A percentile compares a stretch with the other conserved stretches of the same genome.
Conservation (phyloP, 2,329 filamentous ascomycete species). For the Microcyclospora tardicrescens region DNA sequence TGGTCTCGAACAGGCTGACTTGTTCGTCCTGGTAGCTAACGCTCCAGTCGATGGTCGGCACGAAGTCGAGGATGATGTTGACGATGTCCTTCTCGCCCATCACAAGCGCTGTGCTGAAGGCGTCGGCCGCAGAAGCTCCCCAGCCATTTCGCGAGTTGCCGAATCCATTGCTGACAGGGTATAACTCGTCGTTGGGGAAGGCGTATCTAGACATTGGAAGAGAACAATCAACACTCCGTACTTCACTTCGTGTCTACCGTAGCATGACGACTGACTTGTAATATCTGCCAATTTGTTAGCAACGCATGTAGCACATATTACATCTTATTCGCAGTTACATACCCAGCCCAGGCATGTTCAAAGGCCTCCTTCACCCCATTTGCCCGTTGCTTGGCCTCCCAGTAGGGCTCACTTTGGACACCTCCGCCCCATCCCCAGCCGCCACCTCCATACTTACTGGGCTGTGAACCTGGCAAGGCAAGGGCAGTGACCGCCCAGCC, state of each 20-base stretch:
- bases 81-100: conserved; percentile 60
- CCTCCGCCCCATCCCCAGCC: too few species aligned
- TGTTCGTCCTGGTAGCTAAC: conserved; percentile 33
- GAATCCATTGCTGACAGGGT: conserved; percentile 36
- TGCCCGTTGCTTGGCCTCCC: conserved; percentile 27
- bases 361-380: conserved; percentile 57
- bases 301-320: too few species aligned
- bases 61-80: conserved; percentile 55
- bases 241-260: neutral
- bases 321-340: neutral
- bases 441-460: too few species aligned
- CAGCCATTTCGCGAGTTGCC: conserved; percentile 66
- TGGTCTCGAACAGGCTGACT: conserved; percentile 79
- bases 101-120: conserved; percentile 63
- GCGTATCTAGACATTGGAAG: conserved; percentile 51
- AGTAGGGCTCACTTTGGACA: neutral
- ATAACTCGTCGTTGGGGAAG: conserved; percentile 63
- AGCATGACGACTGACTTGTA: conserved; percentile 6
- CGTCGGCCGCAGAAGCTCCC: conserved; percentile 74
- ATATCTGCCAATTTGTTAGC: conserved; percentile 5
- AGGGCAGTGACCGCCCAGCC: too few species aligned
- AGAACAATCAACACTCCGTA: neutral
- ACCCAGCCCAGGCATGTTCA: conserved; percentile 53
- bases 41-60: conserved; percentile 59
- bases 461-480: too few species aligned